These are phyloP conservation scores for Cryphonectria japonica DNA, from an alignment of 2,329 filamentous ascomycete species.

Conservation along the genomic window DNA sequence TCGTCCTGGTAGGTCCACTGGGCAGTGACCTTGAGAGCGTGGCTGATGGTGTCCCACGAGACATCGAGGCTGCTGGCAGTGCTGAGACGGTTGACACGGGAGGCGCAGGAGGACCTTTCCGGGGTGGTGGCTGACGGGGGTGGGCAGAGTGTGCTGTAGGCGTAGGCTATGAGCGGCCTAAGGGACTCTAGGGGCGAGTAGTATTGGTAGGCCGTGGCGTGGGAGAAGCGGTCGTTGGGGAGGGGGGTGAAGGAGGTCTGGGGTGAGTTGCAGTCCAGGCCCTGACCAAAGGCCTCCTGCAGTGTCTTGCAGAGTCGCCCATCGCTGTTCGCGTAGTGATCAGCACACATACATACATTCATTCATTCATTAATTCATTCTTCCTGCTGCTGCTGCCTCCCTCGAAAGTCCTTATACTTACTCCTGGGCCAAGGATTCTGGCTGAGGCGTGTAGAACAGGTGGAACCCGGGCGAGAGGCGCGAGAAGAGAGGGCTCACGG, in stretches of 20 bases:
- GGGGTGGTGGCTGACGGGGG: slow-evolving; percentile 29
- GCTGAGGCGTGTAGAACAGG: slow-evolving; percentile 70
- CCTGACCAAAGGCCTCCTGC: slow-evolving; percentile 38
- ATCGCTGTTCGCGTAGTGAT: slow-evolving; percentile 29
- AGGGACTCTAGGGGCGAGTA: slow-evolving; percentile 67
- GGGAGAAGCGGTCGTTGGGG: slow-evolving; percentile 59
- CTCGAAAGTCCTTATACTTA: slow-evolving; percentile 27
- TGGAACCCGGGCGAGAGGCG: slow-evolving; percentile 81
- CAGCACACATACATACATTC: not conserved
- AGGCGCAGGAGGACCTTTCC: slow-evolving; percentile 48
- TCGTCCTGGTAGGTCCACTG: slow-evolving; percentile 60
- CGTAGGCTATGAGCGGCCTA: slow-evolving; percentile 55
- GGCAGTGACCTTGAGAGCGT: slow-evolving; percentile 66
- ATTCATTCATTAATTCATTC: no score
- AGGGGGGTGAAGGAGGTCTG: slow-evolving; percentile 66
- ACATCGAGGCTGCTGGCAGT: slow-evolving; percentile 72
- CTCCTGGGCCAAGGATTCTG: slow-evolving; percentile 38
- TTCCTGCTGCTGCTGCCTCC: no score
- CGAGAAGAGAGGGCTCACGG: slow-evolving; percentile 72
- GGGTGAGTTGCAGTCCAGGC: slow-evolving; percentile 40
- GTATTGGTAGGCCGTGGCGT: slow-evolving; percentile 69
- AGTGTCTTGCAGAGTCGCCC: slow-evolving; percentile 39
- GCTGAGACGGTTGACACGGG: slow-evolving; percentile 47
- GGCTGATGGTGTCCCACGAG: slow-evolving; percentile 72
- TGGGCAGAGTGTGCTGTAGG: slow-evolving; percentile 56